Evolutionary conservation across 2,329 filamentous ascomycete species (phyloP), one percentile per base, ranked within the genome.

Genomic region (Amauroascus verrucosus): DNA sequence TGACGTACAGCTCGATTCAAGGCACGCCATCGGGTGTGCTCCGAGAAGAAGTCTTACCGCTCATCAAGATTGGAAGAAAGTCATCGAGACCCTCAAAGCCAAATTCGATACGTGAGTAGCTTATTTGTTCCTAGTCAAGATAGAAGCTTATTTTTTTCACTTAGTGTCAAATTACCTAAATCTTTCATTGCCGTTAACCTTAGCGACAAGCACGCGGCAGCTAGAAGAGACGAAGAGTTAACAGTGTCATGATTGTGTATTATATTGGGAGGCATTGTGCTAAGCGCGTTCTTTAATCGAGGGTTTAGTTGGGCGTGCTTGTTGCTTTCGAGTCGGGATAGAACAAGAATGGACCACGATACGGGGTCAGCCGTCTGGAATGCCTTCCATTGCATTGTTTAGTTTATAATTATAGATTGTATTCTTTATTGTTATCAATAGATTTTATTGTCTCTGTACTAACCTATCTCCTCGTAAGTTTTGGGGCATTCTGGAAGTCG

Each of bases 21-120:
- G 93, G 63, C 93, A 98, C 68, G 94, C 89, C 68, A 98, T 98
- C 63, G 90, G 91, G 38, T 95, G 87, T 66, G 88, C 91, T 6
- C 89, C 88, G n/a, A 78, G 90, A 58, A 79, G 93, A 57, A 94
- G 88, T 65, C 73, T 98, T 63, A 97, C 91, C 2, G 81, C 87
- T 2, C 94, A 98, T 70, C 83, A 83, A 35, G 88, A 98, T 68
- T 98, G 93, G 91, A 91, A 94, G 71, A 82, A 91, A 63, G 87
- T 98, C n/a, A 87, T 98, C 60, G 90, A 95, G 71, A 97, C 90
- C 1, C 74, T 98, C 58, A 82, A 90, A 60, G 91, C 87, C 48
- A 97, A 95, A 64, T 97, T 98, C 65, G 87, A 95, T 65, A 89
- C 89, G 86, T 91, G 77, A 73, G 85, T 76, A 51, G 40, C 57